Base-by-base conservation (phyloP, 164 flowering plant genomes). In the Sextonia rubra region DNA sequence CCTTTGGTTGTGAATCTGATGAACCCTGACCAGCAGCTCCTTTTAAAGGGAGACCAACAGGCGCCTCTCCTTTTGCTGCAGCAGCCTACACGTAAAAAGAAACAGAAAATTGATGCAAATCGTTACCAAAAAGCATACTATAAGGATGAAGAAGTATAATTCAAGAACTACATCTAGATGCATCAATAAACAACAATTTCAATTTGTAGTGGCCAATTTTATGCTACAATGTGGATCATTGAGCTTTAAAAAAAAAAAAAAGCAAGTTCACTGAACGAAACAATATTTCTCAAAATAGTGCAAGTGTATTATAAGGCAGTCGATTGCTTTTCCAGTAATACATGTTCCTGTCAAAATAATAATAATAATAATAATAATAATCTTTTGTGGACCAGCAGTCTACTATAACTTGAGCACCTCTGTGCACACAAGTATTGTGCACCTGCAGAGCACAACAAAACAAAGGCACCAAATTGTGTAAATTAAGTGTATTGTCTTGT, bases 21-120 rank as follows among this genome's bases (percentile, higher is more conserved):
- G 98, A 90, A 80, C 87, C 95, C 79, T 93, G 98, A 74, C 99
- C 97, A 72, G 92, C 90, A 72, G 93, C 90, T 47, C 98, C 97
- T 80, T 91, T 96, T 62, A 96, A 63, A 77, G 99, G 98, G 55
- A 96, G 94, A 24, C 99, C 99, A 77, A 86, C 90, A 75, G 99
- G 99, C 64, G 99, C 95, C 86, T 96, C 98, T 64, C 99, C 99
- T 85, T 96, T 96, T 63, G 95, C 93, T 18, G 99, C 95, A 77
- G 99, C 97, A 72, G 98, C 98, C 99, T 96, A 85, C 69, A 82
- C 25, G 48, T 44, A 73, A 61, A 60, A 3, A 15, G 67, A 64
- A 15, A 29, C 20, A 15, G 47, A 17, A 61, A 61, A 22, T 25
- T 64, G 27, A 29, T 27, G 30, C 3, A 27, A 4, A 29, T 27